phyloP scores from a whole-genome alignment of 106 monocot genomes.

The Alisma plantagoaquatica region DNA sequence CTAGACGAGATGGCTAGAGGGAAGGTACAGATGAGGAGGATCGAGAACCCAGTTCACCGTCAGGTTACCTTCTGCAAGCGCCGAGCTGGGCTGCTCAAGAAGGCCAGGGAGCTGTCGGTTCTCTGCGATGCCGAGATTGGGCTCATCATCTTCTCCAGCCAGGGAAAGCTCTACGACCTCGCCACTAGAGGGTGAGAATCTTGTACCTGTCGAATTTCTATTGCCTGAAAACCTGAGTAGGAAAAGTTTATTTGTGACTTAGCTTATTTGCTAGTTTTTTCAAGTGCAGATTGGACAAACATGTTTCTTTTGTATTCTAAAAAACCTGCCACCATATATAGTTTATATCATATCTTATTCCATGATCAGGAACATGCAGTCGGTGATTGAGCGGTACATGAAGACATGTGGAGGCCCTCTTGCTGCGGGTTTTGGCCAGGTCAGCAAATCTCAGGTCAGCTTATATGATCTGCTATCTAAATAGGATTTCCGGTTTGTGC shows the following conservation, averaged over 20 bases:
- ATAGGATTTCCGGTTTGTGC: too few relatives aligned
- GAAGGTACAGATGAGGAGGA: slow-evolving; percentile 49
- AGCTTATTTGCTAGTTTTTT: not conserved
- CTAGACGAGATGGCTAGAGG: slow-evolving; percentile 32
- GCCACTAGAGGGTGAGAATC: slow-evolving; percentile 51
- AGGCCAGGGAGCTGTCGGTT: slow-evolving; percentile 60
- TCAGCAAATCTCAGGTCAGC: not conserved
- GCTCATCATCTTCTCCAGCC: slow-evolving; percentile 54
- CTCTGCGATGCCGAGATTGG: slow-evolving; percentile 64
- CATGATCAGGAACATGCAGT: slow-evolving; percentile 1
- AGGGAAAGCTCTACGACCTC: slow-evolving; percentile 62
- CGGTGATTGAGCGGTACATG: slow-evolving; percentile 13
- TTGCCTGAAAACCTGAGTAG: too few relatives aligned
- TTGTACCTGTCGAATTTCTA: too few relatives aligned
- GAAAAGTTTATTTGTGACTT: not conserved
- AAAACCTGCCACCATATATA: too few relatives aligned
- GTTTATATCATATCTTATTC: too few relatives aligned
- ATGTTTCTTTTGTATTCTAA: not conserved
- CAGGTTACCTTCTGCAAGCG: slow-evolving; percentile 78
- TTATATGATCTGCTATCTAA: too few relatives aligned
- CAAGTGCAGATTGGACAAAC: not conserved
- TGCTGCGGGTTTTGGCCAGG: not conserved
- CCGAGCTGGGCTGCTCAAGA: slow-evolving; percentile 55
- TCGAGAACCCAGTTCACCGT: slow-evolving; percentile 59
- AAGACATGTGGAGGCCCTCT: not conserved